Base-by-base conservation (phyloP, 2,329 filamentous ascomycete genomes). In the Alternaria brassicae region DNA sequence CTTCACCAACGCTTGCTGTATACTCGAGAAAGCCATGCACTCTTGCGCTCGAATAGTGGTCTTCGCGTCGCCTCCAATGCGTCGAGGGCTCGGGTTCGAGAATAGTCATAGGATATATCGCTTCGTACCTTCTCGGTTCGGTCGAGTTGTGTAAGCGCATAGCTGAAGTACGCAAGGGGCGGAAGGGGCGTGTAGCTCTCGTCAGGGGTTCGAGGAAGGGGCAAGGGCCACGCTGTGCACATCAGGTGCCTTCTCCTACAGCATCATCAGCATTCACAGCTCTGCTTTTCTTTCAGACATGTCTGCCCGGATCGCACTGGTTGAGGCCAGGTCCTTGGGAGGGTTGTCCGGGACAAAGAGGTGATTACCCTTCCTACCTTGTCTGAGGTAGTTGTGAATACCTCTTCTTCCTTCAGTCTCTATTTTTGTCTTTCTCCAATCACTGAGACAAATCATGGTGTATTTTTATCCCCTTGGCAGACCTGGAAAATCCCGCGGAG, bases 171-270 rank as follows among this genome's bases (percentile, higher is more conserved):
- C 21, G 41, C 40, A 40, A 37, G 13, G 53, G 25, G 28, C 23
- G 32, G 27, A 45, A 56, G 41, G 47, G 25, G 53, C 27, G 34
- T 27, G 40, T 10, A n/a, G 41, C 19, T 51, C 23, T 40, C 9
- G 15, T 36, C 25, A 32, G 44, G 50, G 47, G 40, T 40, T 54
- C 41, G 41, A 23, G 47, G 52, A 51, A 36, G 45, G 40, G 27
- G 34, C 23, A 27, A 28, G n/a, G 6, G 13, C 32, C 19, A 34
- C 13, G 47, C 30, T 34, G 32, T 21, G 41, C 41, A 36, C 17
- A 23, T 50, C 21, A 34, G 12, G 32, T 17, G 7, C 37, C 8
- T 19, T n/a, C n/a, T 40, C 30, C 47, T 51, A 41, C 25, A 39
- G 4, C 12, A 37, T 23, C 15, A 15, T 60, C 45, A 52, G 53